These are phyloP conservation scores for Malus hybrid DNA, from an alignment of 331 rosid species.

Conservation along the genomic window DNA sequence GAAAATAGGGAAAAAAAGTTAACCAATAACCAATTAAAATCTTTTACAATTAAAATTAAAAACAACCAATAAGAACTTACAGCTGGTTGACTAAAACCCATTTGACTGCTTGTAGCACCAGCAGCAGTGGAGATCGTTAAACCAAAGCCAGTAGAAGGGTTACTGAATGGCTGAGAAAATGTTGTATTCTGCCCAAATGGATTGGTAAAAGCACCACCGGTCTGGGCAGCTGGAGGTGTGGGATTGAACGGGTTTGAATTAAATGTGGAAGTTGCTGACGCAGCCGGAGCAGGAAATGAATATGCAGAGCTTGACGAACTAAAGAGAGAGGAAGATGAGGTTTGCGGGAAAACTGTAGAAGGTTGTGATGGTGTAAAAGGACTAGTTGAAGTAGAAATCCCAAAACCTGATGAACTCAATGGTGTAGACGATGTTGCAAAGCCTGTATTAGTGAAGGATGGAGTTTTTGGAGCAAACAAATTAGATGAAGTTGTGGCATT, in stretches of 20 bases:
- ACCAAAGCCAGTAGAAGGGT: slow-evolving; percentile 51
- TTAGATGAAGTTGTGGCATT: slow-evolving; percentile 46
- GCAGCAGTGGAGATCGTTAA: slow-evolving; percentile 51
- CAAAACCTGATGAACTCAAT: slow-evolving; percentile 55
- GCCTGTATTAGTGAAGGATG: slow-evolving; percentile 39
- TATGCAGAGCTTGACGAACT: slow-evolving; percentile 24
- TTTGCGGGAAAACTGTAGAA: slow-evolving; percentile 41
- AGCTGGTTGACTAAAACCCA: slow-evolving; percentile 51
- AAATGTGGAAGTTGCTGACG: slow-evolving; percentile 46
- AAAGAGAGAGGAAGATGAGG: slow-evolving; percentile 38
- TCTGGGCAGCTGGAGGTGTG: slow-evolving; percentile 41
- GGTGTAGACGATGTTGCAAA: slow-evolving; percentile 53
- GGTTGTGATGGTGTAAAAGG: slow-evolving; percentile 38
- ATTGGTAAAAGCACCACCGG: slow-evolving; percentile 36
- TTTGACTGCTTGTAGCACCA: slow-evolving; percentile 36
- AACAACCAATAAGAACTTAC: slow-evolving; percentile 27
- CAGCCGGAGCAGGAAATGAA: slow-evolving; percentile 39
- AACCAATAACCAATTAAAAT: not conserved
- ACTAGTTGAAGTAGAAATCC: slow-evolving; percentile 34
- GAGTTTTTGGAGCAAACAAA: slow-evolving; percentile 60
- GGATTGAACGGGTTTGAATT: slow-evolving; percentile 51
- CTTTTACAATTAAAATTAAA: not conserved
- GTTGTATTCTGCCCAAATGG: slow-evolving; percentile 11
- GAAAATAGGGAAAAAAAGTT: not conserved
- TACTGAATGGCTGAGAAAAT: slow-evolving; percentile 28